Evolutionary conservation across 2,329 filamentous ascomycete genomes (phyloP).

Genomic region (Paracamarosporium sp.): DNA sequence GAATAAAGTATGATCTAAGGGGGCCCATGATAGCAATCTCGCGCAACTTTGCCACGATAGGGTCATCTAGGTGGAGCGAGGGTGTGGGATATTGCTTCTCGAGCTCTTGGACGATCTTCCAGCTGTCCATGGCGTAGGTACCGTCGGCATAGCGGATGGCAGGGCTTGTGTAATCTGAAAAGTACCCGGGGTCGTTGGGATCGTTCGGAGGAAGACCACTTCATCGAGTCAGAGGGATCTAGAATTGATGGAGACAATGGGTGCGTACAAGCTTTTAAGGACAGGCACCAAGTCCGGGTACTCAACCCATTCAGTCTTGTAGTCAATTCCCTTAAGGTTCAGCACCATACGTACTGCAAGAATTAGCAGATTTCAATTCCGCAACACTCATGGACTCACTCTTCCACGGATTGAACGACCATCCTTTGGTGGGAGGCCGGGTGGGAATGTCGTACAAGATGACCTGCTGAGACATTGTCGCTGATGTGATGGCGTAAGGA

Average conservation of each 20-base stretch:
- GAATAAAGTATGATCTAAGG: conserved; percentile 39
- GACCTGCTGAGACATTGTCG: conserved; percentile 50
- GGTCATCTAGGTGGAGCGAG: conserved; percentile 63
- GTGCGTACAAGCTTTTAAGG: conserved; percentile 61
- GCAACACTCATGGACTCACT: conserved; percentile 52
- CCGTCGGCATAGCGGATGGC: conserved; percentile 63
- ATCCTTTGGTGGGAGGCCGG: conserved; percentile 56
- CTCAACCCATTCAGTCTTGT: conserved; percentile 73
- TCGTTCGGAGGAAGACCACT: conserved; percentile 57
- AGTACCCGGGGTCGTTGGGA: conserved; percentile 36
- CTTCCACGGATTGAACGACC: conserved; percentile 77
- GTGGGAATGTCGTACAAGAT: conserved; percentile 70
- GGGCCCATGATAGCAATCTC: conserved; percentile 38
- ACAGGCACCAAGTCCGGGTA: conserved; percentile 69
- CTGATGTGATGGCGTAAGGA: not conserved
- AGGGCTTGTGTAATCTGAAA: conserved; percentile 61
- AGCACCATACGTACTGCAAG: conserved; percentile 63
- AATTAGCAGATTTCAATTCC: not conserved
- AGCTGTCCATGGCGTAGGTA: conserved; percentile 69
- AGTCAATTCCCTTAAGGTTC: conserved; percentile 72
- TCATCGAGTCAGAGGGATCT: not conserved
- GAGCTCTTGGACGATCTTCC: conserved; percentile 63
- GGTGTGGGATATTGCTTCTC: conserved; percentile 67
- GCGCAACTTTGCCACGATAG: conserved; percentile 55
- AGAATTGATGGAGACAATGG: not conserved